Conservation (phyloP, 2,329 filamentous ascomycete species). For the Botrytis galanthina region DNA sequence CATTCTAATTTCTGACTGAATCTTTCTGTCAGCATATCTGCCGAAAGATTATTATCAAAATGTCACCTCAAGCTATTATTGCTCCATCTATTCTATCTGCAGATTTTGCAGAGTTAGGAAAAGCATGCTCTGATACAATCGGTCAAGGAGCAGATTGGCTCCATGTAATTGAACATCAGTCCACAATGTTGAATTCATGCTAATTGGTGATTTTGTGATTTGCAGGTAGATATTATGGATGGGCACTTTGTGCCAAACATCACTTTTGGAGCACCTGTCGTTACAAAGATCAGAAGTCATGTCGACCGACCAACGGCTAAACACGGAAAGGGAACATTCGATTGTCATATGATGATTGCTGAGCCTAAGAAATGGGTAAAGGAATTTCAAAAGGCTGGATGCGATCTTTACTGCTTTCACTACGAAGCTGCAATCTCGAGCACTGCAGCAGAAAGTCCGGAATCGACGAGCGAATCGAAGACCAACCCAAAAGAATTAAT, state of each 20-base stretch:
- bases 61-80: constrained; percentile 91
- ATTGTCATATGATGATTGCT: constrained; percentile 99
- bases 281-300: constrained; percentile 86
- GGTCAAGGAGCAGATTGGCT: constrained; percentile 77
- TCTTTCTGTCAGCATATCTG: constrained; percentile 8
- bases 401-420: constrained; percentile 99
- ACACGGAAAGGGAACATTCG: constrained; percentile 85
- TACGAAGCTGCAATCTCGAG: constrained; percentile 90
- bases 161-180: constrained; percentile 4
- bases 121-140: constrained; percentile 84
- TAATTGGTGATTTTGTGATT: neutral
- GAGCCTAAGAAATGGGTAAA: constrained; percentile 99
- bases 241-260: constrained; percentile 99
- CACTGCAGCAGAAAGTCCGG: constrained; percentile 77
- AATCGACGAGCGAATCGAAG: constrained; percentile 63
- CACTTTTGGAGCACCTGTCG: constrained; percentile 92
- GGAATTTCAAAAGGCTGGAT: constrained; percentile 89
- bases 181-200: neutral
- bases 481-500: constrained; percentile 85
- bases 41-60: constrained; percentile 41
- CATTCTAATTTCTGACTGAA: constrained; percentile 5
- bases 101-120: constrained; percentile 86
- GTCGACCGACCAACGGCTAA: constrained; percentile 70
- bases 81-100: constrained; percentile 97
- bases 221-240: constrained; percentile 86